phyloP scores from a whole-genome alignment of 1,284 basidiomycete genomes.

The Earliella scabrosa region DNA sequence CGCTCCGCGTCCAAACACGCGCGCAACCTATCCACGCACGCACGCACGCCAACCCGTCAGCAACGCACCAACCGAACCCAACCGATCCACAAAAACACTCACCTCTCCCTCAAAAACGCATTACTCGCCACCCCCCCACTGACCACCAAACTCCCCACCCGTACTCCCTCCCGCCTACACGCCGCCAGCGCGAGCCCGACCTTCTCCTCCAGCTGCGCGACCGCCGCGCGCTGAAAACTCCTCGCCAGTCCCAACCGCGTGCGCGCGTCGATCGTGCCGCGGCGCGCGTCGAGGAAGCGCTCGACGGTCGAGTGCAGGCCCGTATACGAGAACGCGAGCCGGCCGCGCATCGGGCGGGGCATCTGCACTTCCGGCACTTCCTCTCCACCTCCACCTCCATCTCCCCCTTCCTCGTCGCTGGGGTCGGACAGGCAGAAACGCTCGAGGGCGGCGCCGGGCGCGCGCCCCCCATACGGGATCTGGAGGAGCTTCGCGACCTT shows the following conservation, averaged over 20 bases:
- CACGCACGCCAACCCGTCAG: background rate
- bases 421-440: slow-evolving; percentile 50
- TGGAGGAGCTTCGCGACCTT: slow-evolving; percentile 74
- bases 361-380: slow-evolving; percentile 35
- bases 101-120: slow-evolving; percentile 67
- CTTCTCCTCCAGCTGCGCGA: slow-evolving; percentile 79
- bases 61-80: too few species aligned
- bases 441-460: slow-evolving; percentile 82
- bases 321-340: slow-evolving; percentile 77
- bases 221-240: slow-evolving; percentile 75
- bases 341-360: slow-evolving; percentile 54
- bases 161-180: slow-evolving; percentile 45
- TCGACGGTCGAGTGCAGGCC: slow-evolving; percentile 73
- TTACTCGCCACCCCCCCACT: slow-evolving; percentile 95
- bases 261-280: slow-evolving; percentile 38
- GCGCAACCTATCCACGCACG: slow-evolving; percentile 43
- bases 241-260: slow-evolving; percentile 58
- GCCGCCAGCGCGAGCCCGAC: slow-evolving; percentile 61
- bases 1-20: slow-evolving; percentile 41
- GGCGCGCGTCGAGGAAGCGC: slow-evolving; percentile 46
- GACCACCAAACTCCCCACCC: slow-evolving; percentile 68
- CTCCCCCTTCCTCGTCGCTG: too few species aligned
- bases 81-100: slow-evolving; percentile 16
- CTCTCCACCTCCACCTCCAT: slow-evolving; percentile 34
- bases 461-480: slow-evolving; percentile 63